Percentiles rank a stretch among this genome's conserved stretches.
These are phyloP conservation scores for Desmodesmus armatus DNA, from an alignment of 139 green algal species.

Conservation along the genomic window DNA sequence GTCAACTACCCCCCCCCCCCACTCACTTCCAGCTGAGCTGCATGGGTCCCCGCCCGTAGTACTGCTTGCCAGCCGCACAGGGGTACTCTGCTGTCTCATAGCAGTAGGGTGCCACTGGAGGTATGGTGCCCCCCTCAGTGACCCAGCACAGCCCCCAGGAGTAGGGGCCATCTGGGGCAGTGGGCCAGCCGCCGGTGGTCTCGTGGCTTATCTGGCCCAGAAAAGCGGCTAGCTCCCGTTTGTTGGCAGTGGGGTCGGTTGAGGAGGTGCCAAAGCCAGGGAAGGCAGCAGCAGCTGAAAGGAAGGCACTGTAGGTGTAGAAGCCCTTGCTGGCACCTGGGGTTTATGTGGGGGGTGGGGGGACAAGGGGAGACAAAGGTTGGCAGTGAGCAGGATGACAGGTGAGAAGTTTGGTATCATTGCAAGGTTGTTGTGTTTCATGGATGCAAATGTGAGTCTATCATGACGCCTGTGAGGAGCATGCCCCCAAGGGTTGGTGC, in stretches of 20 bases:
- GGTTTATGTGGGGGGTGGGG: too few relatives aligned
- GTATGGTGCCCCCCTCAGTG: neutral
- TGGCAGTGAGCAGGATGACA: too few relatives aligned
- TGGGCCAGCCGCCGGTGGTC: slow-evolving; percentile 33
- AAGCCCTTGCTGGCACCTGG: slow-evolving; percentile 37
- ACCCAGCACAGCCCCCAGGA: slow-evolving; percentile 20
- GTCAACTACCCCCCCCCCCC: too few relatives aligned
- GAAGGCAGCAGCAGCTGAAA: slow-evolving; percentile 31
- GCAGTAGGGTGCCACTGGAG: slow-evolving; percentile 3
- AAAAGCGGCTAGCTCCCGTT: slow-evolving; percentile 48
- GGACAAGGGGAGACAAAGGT: too few relatives aligned
- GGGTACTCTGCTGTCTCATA: neutral
- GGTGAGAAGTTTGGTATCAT: too few relatives aligned
- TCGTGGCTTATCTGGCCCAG: slow-evolving; percentile 48
- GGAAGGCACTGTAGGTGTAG: slow-evolving; percentile 45
- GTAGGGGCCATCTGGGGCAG: slow-evolving; percentile 22
- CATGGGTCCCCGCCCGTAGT: slow-evolving; percentile 46
- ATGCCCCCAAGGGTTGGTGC: too few relatives aligned
- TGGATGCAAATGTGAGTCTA: too few relatives aligned
- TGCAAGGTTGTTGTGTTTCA: too few relatives aligned
- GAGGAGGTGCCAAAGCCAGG: slow-evolving; percentile 25
- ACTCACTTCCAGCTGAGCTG: slow-evolving; percentile 19
- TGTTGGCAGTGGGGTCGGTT: slow-evolving; percentile 1
- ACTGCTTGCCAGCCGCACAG: slow-evolving; percentile 32
- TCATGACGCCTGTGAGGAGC: too few relatives aligned